phyloP scores from a whole-genome alignment of 768 basidiomycete genomes.

The Chalciporus piperatus region DNA sequence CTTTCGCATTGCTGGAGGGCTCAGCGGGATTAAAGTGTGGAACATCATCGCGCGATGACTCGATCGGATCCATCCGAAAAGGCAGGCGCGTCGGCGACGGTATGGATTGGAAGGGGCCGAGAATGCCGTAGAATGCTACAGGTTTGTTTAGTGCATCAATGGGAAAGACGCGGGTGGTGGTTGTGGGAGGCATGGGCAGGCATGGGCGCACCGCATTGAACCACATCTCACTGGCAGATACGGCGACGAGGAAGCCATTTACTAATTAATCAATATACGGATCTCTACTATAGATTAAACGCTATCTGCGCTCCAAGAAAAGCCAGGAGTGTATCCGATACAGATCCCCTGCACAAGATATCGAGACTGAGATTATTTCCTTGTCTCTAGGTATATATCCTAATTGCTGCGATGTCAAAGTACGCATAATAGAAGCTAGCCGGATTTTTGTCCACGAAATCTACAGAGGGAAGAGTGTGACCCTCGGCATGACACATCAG shows the following conservation, averaged over 20 bases:
- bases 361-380: constrained; percentile 7
- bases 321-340: background rate
- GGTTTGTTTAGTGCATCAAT: background rate
- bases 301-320: background rate
- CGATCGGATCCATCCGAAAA: background rate
- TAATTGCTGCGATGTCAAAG: constrained; percentile 66
- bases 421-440: constrained; percentile 64
- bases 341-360: background rate
- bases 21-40: background rate
- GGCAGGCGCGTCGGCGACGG: background rate
- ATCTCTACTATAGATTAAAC: background rate
- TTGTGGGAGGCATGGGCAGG: background rate
- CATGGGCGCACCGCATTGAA: background rate
- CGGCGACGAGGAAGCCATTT: background rate
- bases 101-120: background rate
- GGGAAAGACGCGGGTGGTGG: background rate
- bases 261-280: too few relatives aligned
- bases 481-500: background rate
- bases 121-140: background rate
- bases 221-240: background rate
- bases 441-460: constrained; percentile 46
- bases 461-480: constrained; percentile 28
- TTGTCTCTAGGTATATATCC: constrained; percentile 41
- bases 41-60: background rate
- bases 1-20: constrained; percentile 6